Base-by-base conservation (phyloP, 345 rosid species). In the Citrus glauca region DNA sequence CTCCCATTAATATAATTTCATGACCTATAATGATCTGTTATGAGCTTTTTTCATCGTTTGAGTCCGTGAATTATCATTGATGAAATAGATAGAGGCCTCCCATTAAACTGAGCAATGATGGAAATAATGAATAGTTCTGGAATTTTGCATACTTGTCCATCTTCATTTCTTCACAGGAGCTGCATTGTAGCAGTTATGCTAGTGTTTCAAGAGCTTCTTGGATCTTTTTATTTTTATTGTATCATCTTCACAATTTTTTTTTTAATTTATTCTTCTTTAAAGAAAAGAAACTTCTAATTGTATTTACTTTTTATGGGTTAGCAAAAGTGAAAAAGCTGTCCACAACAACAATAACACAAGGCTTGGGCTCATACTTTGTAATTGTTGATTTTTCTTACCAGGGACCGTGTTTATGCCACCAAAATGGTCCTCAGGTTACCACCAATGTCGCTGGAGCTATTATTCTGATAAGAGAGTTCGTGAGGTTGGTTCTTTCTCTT, bases 401-500 rank as follows among this genome's bases (percentile, higher is more conserved):
- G 98, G 98, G 80, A 90, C 95, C 65, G 84, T 90, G 33, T 93
- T 93, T 84, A 93, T 95, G 98, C 98, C 98, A 69, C 97, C 98
- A 50, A 93, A 91, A 86, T 95, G 98, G 98, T 88, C 98, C 56
- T 79, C 93, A 67, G 98, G 98, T 66, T 95, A 93, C 84, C 98
- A 95, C 5, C 98, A 95, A 78, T 95, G 98, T 78, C 95, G 97
- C 55, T 95, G 94, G 93, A 93, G 98, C 88, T 95, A 95, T 83
- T 87, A 85, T 84, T 92, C 95, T 79, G 95, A 85, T 66, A 71
- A 85, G 81, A 89, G 90, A 86, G 97, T 95, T 83, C 83, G 78
- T 17, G 98, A 92, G 98, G 98, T 95, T 32, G 98, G 98, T 93
- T 32, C 53, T 66, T 71, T 81, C 59, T 38, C 68, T 25, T 75